Base-by-base conservation (phyloP, 805 yeast species). In the Sugiyamaella smithiae region DNA sequence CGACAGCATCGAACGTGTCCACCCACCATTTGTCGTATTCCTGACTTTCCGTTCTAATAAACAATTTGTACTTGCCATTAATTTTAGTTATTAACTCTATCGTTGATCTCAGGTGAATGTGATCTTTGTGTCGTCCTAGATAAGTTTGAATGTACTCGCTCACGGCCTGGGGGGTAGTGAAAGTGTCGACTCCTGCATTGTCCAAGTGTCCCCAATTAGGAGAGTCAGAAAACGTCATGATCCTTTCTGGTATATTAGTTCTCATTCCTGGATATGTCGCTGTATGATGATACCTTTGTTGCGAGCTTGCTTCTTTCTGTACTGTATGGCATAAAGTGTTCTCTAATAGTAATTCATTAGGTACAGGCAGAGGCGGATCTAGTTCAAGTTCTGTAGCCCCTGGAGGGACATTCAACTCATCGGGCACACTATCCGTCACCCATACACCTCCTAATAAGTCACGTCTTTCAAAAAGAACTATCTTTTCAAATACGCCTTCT, bases 361-460 rank as follows among this genome's bases (percentile, higher is more conserved):
- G 46, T n/a, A 43, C 20, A n/a, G 19, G 43, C n/a, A 43, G 8
- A 2, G 44, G 44, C 5, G 46, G 46, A 31, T 43, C 46, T 8
- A 43, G 28, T 22, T 14, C 40, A 3, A 12, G 14, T n/a, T 43
- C 46, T 4, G 40, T 16, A 11, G 22, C 46, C 4, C 46, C 46
- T 8, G 46, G 46, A 6, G 46, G 46, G 11, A 43, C 40, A 4
- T 26, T 11, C 29, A 43, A 19, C n/a, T 29, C 17, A 24, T 43
- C 46, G 16, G 46, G 46, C 28, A 19, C 31, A 3, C 20, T 17
- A 31, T 43, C 46, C 9, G 31, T 11, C 24, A 25, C 37, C 96
- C 96, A 88, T 6, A 87, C 68, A 0, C 96, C 96, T 12, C 95
- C 95, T 11, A 77, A 60, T 11, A 65, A 63, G 7, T 67, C 57